Base-by-base conservation (phyloP, 495 filamentous ascomycete species). In the Xylaria scruposa region DNA sequence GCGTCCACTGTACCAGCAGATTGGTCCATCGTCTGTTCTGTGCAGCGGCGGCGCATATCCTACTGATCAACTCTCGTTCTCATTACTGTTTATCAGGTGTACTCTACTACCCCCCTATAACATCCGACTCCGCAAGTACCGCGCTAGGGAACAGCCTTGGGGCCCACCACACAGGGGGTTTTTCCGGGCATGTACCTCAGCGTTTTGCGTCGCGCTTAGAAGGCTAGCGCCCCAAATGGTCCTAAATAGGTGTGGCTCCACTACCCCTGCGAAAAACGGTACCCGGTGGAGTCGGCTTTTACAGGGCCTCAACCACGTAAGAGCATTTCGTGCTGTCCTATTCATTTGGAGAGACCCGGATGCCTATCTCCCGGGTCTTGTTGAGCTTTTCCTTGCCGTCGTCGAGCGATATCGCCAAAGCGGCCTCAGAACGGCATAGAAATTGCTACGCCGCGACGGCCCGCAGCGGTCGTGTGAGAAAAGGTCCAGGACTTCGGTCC, bases 1-100 rank as follows among this genome's bases (percentile, higher is more conserved):
- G 69, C 77, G 74, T 76, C 76, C 71, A 71, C 71, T 70, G 62
- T 72, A 44, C 70, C 33, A 67, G 64, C 64, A 72, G 40, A 68
- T 68, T 68, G 53, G 70, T 56, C 64, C 64, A 42, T 33, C 69
- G 46, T 51, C 69, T 71, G 59, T 56, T 46, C 46, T 36, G 56
- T 49, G 64, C 40, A 42, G 38, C 70, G 46, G 54, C 36, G 29
- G 51, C 53, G 67, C 67, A 47, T 63, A 42, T 15, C 29, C 31
- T 68, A 36, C 51, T 58, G 51, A 54, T 38, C 38, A 24, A 44
- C 38, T 10, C 49, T 58, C 24, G 8, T 42, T 46, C 21, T 31
- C 53, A 56, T 56, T 56, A 38, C 31, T 29, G 19, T 68, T 29
- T 60, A 60, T 56, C 40, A 19, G 61, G 13, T 29, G 53, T 33